A percentile compares a stretch with the other conserved stretches of the same genome.
Conservation (phyloP, 2,329 filamentous ascomycete genomes). For the Chaetomiaceae sp. region DNA sequence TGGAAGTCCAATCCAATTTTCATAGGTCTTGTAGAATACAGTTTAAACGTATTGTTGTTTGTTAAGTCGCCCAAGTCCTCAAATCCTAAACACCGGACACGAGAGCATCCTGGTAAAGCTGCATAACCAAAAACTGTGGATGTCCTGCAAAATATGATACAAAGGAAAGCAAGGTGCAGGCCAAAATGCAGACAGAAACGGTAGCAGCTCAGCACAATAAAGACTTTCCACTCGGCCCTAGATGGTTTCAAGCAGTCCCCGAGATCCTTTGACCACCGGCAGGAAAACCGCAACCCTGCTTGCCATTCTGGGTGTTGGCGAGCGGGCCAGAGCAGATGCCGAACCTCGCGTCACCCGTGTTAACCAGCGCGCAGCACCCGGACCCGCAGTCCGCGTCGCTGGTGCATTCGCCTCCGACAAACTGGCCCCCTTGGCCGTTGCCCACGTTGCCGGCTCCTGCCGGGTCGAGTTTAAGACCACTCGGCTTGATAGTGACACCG, state of each 20-base stretch:
- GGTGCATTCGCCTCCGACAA: slow-evolving; percentile 31
- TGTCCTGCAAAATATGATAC: too few species aligned
- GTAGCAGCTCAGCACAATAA: too few species aligned
- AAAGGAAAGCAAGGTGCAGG: too few species aligned
- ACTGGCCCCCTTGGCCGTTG: slow-evolving; percentile 28
- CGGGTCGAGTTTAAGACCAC: slow-evolving; percentile 24
- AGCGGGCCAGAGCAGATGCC: slow-evolving; percentile 30
- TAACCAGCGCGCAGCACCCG: slow-evolving; percentile 29
- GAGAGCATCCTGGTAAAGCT: too few species aligned
- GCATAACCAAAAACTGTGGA: too few species aligned
- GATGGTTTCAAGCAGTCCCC: neutral
- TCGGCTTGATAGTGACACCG: slow-evolving; percentile 13
- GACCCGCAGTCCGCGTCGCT: slow-evolving; percentile 30
- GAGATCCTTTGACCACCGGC: slow-evolving; percentile 12
- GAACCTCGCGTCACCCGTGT: slow-evolving; percentile 20
- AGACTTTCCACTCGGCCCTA: too few species aligned
- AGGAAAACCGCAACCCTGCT: slow-evolving; percentile 30
- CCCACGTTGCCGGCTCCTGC: slow-evolving; percentile 33
- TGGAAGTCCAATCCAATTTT: too few species aligned
- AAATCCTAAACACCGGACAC: too few species aligned
- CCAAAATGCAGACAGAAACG: neutral
- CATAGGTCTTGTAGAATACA: too few species aligned
- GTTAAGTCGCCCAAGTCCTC: too few species aligned
- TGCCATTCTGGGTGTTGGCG: slow-evolving; percentile 29
- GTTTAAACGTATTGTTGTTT: too few species aligned